Conservation (phyloP, 139 green algal genomes). For the Chlamydomonas sp. region DNA sequence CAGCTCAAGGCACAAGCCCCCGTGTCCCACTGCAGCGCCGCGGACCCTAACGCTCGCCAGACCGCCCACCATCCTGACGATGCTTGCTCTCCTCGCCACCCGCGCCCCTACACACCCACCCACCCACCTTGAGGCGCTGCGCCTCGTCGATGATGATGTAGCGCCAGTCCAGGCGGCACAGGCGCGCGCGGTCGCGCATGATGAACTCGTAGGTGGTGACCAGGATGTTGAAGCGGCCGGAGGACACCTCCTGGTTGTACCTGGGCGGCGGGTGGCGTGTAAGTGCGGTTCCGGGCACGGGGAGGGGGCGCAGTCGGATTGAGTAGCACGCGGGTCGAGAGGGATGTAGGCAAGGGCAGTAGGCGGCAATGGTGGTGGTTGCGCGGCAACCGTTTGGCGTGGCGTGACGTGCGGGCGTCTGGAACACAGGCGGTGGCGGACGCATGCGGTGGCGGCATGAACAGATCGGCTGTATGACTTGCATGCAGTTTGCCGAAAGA, state of each 20-base stretch:
- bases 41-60: no score
- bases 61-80: no score
- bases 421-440: no score
- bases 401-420: no score
- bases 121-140: slow-evolving; percentile 94
- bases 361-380: background rate
- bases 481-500: no score
- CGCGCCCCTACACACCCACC: background rate
- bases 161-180: slow-evolving; percentile 57
- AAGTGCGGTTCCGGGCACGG: background rate
- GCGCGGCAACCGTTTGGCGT: no score
- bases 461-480: no score
- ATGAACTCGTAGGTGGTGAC: slow-evolving; percentile 99
- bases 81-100: background rate
- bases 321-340: background rate
- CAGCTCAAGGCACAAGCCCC: no score
- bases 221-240: slow-evolving; percentile 94
- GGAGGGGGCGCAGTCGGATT: background rate
- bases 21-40: no score
- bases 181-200: slow-evolving; percentile 87
- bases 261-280: background rate
- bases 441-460: no score
- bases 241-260: slow-evolving; percentile 26
- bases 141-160: slow-evolving; percentile 99
- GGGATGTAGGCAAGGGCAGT: background rate